Conservation (phyloP, 345 rosid species). For the Zanthoxylum bungeanum region DNA sequence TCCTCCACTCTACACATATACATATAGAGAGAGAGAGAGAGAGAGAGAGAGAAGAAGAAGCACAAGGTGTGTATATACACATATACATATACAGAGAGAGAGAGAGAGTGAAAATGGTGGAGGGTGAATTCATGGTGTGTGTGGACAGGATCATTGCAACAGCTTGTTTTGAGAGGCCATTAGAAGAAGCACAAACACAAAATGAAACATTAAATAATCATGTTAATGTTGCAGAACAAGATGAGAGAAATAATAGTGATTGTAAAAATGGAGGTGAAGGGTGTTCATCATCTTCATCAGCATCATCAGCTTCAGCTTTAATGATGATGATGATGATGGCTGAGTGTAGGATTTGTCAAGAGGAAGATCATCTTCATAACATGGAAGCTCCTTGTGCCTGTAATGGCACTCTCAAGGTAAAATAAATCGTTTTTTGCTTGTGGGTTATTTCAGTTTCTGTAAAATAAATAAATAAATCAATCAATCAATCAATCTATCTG, state of each 20-base stretch:
- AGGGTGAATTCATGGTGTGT: conserved; percentile 46
- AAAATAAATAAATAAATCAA: too few relatives aligned
- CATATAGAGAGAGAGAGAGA: background rate
- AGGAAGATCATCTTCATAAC: conserved; percentile 40
- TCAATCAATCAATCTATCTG: too few relatives aligned
- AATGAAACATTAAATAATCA: background rate
- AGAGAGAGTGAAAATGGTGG: conserved; percentile 27
- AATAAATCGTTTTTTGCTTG: background rate
- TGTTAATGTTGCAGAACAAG: conserved; percentile 3
- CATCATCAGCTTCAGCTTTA: conserved; percentile 9
- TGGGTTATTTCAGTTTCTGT: conserved; percentile 1
- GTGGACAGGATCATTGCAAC: conserved; percentile 39
- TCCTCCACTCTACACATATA: background rate
- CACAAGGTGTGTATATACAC: too few relatives aligned
- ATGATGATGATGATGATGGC: conserved; percentile 15
- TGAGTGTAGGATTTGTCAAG: conserved; percentile 75
- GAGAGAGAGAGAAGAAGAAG: background rate
- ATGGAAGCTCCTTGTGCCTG: conserved; percentile 73
- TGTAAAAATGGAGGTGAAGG: conserved; percentile 22
- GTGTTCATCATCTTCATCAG: conserved; percentile 18
- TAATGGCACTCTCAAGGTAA: conserved; percentile 70
- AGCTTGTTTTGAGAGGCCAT: conserved; percentile 27
- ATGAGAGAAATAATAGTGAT: background rate
- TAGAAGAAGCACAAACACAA: background rate
- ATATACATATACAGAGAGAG: background rate